Base-by-base conservation (phyloP, 2,329 filamentous ascomycete genomes). In the Tolypocladium album region DNA sequence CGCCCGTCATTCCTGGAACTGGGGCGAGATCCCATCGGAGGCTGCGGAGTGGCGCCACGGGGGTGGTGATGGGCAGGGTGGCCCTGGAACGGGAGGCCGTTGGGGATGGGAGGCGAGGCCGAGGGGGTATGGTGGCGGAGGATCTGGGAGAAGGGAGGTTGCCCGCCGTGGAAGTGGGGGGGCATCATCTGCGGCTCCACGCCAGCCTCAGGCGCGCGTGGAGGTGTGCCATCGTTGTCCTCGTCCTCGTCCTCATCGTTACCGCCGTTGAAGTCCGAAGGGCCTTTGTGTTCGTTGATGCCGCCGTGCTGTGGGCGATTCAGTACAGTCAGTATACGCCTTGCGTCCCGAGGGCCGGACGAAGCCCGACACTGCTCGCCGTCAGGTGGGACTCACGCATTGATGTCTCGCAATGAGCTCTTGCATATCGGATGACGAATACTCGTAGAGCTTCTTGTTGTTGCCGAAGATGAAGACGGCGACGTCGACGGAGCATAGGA, bases 391-490 rank as follows among this genome's bases (percentile, higher is more conserved):
- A 84, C 91, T 69, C 79, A 97, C 93, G 75, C 92, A 96, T 85
- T 92, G 88, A 72, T 96, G 95, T 72, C 91, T 85, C 58, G 84
- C 84, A 66, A 99, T 86, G 57, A 95, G 89, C 65, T 97, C 91
- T 72, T 88, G 88, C 83, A 99, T 96, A 74, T 97, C 91, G 67
- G 86, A 82, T 22, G 93, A 97, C 15, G 92, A 97, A 74, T 96
- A 99, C 75, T 99, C 92, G 76, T 97, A 97, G 34, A 99, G 83
- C 78, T 97, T 97, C 82, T 97, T 99, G 76, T 99, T 99, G 77
- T 90, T 92, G 64, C 93, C 93, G 71, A 97, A 97, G 70, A 99
- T 97, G 74, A 99, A 94, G 70, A 99, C 94, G 47, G 94, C 94
- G 67, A 99, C 94, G 74, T 99, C 94, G 72, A 99, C 94, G 45